Evolutionary conservation across 805 yeast genomes (phyloP), one percentile per base, ranked within the genome.

Genomic region (Danielia oregonensis): DNA sequence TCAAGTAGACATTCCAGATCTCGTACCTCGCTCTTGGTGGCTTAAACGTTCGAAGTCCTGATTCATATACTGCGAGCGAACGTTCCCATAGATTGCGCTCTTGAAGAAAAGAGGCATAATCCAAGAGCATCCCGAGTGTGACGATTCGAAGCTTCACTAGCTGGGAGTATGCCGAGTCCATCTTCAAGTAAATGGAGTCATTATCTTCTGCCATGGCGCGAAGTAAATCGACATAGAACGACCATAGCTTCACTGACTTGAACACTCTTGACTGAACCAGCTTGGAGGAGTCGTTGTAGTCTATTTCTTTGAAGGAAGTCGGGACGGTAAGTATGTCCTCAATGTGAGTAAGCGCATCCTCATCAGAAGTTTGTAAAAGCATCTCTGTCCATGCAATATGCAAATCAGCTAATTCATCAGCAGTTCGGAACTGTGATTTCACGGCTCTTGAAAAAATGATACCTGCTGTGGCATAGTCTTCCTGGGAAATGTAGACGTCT

Each of bases 351-450:
- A 68, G 31, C 0, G 76, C 63, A 13, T 55, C 57, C 1, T 68
- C 73, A 14, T 76, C 55, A 15, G 66, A 74, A 12, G 62, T 57
- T 16, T 71, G 61, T 19, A 84, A 48, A 39, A 81, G 82, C 57
- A 76, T 60, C 37, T 83, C 83, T 5, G 82, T 68, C 96, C 96
- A 89, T 12, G 70, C 72, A n/a, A 76, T 61, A 74, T 87, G 85
- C 5, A 89, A 55, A 3, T 71, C 72, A 2, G 80, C 84, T 14
- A 87, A 58, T 40, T 87, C 96, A 15, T 75, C 74, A 0, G 77
- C 59, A 11, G 69, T 59, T 17, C 63, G 70, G 57, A 72, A 87
- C 5, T 88, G 89, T 0, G 88, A 89, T 36, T 78, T 77, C 1
- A 77, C 63, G 0, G 91, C 81, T 31, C 79, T 79, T 24, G 77